A percentile compares a stretch with the other conserved stretches of the same genome.
Conservation (phyloP, 345 rosid species). For the Syzygium grande region DNA sequence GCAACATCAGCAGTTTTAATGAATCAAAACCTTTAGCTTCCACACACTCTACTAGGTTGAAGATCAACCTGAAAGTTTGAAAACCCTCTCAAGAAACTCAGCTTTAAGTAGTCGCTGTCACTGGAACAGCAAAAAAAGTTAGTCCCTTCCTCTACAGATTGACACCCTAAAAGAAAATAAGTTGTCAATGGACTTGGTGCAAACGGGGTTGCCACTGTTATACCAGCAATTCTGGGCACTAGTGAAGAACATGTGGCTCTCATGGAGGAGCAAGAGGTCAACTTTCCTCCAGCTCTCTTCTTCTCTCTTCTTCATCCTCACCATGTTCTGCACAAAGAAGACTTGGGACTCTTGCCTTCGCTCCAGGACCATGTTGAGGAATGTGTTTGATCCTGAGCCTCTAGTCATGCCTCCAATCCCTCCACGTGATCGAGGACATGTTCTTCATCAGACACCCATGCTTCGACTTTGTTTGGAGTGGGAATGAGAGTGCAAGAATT, state of each 20-base stretch:
- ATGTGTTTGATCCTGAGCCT: slow-evolving; percentile 37
- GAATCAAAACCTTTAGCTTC: not conserved
- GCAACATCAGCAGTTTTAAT: not conserved
- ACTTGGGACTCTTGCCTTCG: slow-evolving; percentile 28
- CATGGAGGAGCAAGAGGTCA: slow-evolving; percentile 80
- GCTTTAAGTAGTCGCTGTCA: not conserved
- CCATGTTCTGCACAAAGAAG: slow-evolving; percentile 57
- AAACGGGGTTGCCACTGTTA: slow-evolving; percentile 39
- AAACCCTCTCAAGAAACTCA: not conserved
- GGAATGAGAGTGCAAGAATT: slow-evolving; percentile 30
- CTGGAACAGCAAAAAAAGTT: not conserved
- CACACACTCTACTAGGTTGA: not conserved
- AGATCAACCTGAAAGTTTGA: not conserved
- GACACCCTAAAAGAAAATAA: not conserved
- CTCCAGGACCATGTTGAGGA: slow-evolving; percentile 28
- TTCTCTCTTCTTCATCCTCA: slow-evolving; percentile 74
- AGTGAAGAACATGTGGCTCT: slow-evolving; percentile 52
- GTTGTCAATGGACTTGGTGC: not conserved
- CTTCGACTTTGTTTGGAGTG: slow-evolving; percentile 82
- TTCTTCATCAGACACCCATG: slow-evolving; percentile 48
- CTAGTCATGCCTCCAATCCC: slow-evolving; percentile 51
- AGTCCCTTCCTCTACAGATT: not conserved
- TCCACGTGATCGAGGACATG: slow-evolving; percentile 74
- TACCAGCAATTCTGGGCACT: slow-evolving; percentile 55
- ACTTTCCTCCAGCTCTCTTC: slow-evolving; percentile 72